These are phyloP conservation scores for Fusarium multiceps DNA, from an alignment of 2,329 filamentous ascomycete species.

Conservation along the genomic window DNA sequence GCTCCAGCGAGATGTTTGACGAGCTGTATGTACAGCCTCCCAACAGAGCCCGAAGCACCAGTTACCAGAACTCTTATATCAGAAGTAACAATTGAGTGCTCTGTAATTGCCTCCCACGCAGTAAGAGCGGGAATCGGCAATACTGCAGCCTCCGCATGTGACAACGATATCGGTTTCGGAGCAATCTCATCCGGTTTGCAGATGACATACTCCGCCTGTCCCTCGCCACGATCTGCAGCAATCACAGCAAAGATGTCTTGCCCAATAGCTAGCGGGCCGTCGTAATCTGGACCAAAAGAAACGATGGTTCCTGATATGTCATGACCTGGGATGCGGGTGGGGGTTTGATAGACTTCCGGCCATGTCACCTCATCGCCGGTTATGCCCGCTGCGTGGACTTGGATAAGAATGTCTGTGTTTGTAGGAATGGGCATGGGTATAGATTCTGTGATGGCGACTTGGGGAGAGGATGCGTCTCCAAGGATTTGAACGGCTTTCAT, in stretches of 20 bases:
- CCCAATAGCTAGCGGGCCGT: background rate
- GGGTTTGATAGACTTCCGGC: conserved; percentile 48
- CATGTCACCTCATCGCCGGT: conserved; percentile 52
- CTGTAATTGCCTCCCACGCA: conserved; percentile 15
- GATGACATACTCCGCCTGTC: conserved; percentile 11
- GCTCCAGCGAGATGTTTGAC: conserved; percentile 33
- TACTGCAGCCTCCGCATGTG: background rate
- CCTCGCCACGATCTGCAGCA: background rate
- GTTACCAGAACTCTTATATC: conserved; percentile 5
- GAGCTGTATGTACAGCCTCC: conserved; percentile 47
- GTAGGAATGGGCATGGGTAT: conserved; percentile 35
- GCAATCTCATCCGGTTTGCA: conserved; percentile 5
- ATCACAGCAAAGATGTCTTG: conserved; percentile 5
- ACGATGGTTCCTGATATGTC: conserved; percentile 51
- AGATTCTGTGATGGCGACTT: conserved; percentile 23
- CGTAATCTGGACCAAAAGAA: conserved; percentile 29
- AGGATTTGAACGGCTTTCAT: conserved; percentile 52
- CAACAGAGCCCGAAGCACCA: conserved; percentile 19
- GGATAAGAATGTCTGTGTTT: conserved; percentile 45
- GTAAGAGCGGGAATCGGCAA: conserved; percentile 24
- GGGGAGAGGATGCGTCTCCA: conserved; percentile 37
- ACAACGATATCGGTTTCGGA: background rate
- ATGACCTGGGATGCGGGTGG: conserved; percentile 49
- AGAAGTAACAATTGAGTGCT: background rate
- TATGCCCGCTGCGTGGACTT: conserved; percentile 49